Conservation (phyloP, 495 filamentous ascomycete species). For the Neurospora hispaniola region DNA sequence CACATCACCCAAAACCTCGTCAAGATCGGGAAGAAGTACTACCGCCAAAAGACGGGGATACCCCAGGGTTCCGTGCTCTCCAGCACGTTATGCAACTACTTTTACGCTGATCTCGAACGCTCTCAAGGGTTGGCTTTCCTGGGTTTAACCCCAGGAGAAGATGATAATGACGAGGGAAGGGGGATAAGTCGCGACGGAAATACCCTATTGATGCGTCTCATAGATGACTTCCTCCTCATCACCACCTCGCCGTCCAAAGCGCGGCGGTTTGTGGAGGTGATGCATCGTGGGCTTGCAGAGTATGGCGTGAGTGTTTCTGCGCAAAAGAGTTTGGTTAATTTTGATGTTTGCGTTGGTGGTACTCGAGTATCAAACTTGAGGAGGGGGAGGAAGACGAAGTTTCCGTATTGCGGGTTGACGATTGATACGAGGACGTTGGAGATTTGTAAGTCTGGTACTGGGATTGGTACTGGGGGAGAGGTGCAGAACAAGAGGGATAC, state of each 20-base stretch:
- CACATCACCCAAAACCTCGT: constrained; percentile 78
- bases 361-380: background rate
- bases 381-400: constrained; percentile 21
- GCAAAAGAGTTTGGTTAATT: constrained; percentile 78
- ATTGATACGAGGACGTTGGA: constrained; percentile 72
- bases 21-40: constrained; percentile 82
- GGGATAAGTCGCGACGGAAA: constrained; percentile 20
- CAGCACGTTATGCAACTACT: constrained; percentile 80
- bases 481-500: constrained; percentile 11
- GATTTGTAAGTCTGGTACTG: constrained; percentile 28
- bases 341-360: constrained; percentile 52
- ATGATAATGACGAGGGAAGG: background rate
- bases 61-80: constrained; percentile 89
- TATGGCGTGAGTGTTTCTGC: constrained; percentile 75
- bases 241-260: constrained; percentile 58
- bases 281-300: constrained; percentile 65
- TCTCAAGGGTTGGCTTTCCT: constrained; percentile 49
- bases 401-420: constrained; percentile 79
- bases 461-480: constrained; percentile 2
- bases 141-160: too few species aligned
- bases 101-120: constrained; percentile 78
- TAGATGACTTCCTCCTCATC: constrained; percentile 89
- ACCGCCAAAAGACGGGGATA: constrained; percentile 78
- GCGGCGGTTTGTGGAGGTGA: constrained; percentile 57
- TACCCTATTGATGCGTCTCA: constrained; percentile 64